These are phyloP conservation scores for Saccharomyces hybrid DNA, from an alignment of 1,139 yeast species.

Conservation along the genomic window DNA sequence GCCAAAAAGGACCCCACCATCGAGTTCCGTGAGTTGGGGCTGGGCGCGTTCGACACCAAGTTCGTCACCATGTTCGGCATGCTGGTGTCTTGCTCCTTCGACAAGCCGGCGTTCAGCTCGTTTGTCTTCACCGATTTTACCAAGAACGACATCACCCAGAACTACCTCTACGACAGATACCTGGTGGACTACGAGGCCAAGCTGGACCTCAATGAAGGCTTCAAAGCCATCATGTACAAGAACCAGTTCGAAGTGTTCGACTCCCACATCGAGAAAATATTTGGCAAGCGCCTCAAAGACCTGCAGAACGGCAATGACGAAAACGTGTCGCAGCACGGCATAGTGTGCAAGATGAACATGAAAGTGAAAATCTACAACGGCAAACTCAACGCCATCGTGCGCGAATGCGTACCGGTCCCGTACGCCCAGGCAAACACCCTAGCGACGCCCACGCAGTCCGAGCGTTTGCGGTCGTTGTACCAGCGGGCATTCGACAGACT, in stretches of 20 bases:
- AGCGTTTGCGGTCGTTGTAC: background rate
- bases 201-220: slow-evolving; percentile 12
- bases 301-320: slow-evolving; percentile 13
- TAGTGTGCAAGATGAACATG: slow-evolving; percentile 21
- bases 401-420: slow-evolving; percentile 14
- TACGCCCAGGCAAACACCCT: background rate
- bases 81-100: slow-evolving; percentile 16
- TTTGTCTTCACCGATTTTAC: slow-evolving; percentile 25
- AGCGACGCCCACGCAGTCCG: background rate
- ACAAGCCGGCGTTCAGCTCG: slow-evolving; percentile 9
- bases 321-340: slow-evolving; percentile 22
- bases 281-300: slow-evolving; percentile 9
- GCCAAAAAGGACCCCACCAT: slow-evolving; percentile 10
- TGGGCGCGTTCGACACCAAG: slow-evolving; percentile 8
- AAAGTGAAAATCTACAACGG: slow-evolving; percentile 17
- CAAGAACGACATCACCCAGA: slow-evolving; percentile 11
- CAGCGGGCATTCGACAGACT: background rate
- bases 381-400: slow-evolving; percentile 21
- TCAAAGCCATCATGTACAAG: slow-evolving; percentile 16
- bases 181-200: slow-evolving; percentile 13
- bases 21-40: slow-evolving; percentile 11
- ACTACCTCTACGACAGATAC: slow-evolving; percentile 18
- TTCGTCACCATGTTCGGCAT: slow-evolving; percentile 16
- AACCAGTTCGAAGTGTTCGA: slow-evolving; percentile 14
- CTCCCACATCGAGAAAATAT: slow-evolving; percentile 7